Evolutionary conservation across 2,329 filamentous ascomycete genomes (phyloP).

Genomic region (Ophiostoma piceae): DNA sequence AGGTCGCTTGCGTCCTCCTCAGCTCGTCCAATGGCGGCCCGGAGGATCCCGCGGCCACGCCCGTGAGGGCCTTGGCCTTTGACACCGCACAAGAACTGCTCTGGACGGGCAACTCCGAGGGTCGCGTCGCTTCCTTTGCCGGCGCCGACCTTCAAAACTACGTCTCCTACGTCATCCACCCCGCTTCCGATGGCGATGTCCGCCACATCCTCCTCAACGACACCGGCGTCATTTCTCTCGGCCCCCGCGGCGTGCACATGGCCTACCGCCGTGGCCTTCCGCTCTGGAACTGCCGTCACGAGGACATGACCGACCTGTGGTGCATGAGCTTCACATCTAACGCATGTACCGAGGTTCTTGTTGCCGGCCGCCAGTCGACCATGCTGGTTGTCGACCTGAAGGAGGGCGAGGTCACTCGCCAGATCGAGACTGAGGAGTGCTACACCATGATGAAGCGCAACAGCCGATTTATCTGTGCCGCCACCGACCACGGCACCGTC

Average conservation of each 20-base stretch:
- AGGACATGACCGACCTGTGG: conserved; percentile 74
- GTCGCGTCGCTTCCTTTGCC: conserved; percentile 83
- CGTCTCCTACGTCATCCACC: conserved; percentile 81
- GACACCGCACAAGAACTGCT: conserved; percentile 84
- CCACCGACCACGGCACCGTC: conserved; percentile 74
- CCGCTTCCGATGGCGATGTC: conserved; percentile 66
- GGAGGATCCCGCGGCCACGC: conserved; percentile 58
- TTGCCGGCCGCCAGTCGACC: conserved; percentile 76
- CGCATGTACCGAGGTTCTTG: conserved; percentile 74
- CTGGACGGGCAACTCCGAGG: conserved; percentile 66
- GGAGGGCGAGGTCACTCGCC: conserved; percentile 62
- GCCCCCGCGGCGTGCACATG: conserved; percentile 80
- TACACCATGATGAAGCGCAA: conserved; percentile 89
- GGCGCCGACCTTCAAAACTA: conserved; percentile 80
- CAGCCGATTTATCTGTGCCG: conserved; percentile 81
- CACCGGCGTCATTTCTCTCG: conserved; percentile 81
- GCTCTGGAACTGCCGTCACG: conserved; percentile 70
- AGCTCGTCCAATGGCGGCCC: conserved; percentile 63
- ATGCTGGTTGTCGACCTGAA: conserved; percentile 73
- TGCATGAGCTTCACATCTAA: conserved; percentile 96
- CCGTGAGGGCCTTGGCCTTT: conserved; percentile 77
- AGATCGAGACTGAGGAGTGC: conserved; percentile 55
- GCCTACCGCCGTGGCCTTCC: conserved; percentile 74
- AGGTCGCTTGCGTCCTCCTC: conserved; percentile 71
- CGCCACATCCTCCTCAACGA: conserved; percentile 89